Conservation (phyloP, 1,139 yeast species). For the Zygosaccharomyces sapae region DNA sequence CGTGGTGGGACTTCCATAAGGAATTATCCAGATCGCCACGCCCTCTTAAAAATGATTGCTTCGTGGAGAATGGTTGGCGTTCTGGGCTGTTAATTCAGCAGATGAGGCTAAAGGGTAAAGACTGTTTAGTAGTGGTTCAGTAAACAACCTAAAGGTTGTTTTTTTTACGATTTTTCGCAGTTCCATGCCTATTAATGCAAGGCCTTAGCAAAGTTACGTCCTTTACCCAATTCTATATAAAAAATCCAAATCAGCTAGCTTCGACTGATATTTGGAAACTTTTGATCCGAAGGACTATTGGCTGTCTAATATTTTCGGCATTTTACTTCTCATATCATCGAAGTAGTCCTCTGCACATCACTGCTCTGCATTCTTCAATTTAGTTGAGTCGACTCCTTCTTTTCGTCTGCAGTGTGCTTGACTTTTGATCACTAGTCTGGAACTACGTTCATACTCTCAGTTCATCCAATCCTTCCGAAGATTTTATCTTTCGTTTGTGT, state of each 20-base stretch:
- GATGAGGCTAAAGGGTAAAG: slow-evolving; percentile 5
- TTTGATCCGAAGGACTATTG: background rate
- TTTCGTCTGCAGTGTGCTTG: background rate
- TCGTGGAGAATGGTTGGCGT: slow-evolving; percentile 10
- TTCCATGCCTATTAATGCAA: slow-evolving; percentile 1
- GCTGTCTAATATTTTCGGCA: background rate
- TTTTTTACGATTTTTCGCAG: slow-evolving; percentile 15
- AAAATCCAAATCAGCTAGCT: background rate
- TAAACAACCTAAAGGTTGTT: slow-evolving; percentile 3
- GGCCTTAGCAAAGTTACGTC: background rate
- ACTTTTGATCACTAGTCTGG: background rate
- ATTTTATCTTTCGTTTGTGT: slow-evolving; percentile 4
- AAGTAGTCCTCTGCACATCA: background rate
- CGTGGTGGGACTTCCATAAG: no score
- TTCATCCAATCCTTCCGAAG: slow-evolving; percentile 1
- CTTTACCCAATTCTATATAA: slow-evolving; percentile 2
- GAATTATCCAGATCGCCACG: background rate
- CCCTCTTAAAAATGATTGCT: background rate
- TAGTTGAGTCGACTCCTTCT: background rate
- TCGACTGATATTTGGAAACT: background rate
- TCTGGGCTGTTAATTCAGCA: slow-evolving; percentile 7
- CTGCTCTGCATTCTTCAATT: background rate
- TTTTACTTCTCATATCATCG: background rate
- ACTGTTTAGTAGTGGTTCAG: no score
- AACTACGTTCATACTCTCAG: background rate